Conservation (phyloP, 192 early-diverging fungal species). For the Gonapodya sp. region DNA sequence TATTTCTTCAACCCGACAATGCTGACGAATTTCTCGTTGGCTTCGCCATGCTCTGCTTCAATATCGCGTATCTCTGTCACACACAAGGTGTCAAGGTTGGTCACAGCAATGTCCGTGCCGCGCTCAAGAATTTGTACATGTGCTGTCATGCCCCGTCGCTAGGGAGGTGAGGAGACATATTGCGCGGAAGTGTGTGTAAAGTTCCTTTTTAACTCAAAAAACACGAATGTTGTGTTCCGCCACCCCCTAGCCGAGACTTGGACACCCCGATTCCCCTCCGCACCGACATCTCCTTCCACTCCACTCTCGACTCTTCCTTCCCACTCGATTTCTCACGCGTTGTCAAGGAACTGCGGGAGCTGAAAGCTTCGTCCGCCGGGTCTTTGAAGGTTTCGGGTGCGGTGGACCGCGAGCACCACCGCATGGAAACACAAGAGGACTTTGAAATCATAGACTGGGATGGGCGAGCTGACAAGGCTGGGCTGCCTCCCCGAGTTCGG, state of each 20-base stretch:
- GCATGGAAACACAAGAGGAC: background rate
- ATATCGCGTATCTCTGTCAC: background rate
- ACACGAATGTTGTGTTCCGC: background rate
- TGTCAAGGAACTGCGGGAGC: background rate
- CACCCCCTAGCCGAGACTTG: background rate
- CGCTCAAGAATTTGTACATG: background rate
- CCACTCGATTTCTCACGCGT: background rate
- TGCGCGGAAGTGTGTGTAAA: too few relatives aligned
- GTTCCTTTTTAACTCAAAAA: background rate
- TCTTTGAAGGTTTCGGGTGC: background rate
- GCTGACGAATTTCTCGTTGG: background rate
- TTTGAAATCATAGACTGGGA: background rate
- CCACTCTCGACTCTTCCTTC: conserved; percentile 3
- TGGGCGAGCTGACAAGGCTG: background rate
- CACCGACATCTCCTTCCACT: conserved; percentile 4
- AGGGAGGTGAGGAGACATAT: background rate
- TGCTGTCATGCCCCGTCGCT: background rate
- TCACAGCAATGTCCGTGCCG: background rate
- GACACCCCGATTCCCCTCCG: background rate
- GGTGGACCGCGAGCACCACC: background rate
- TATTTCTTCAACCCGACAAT: background rate
- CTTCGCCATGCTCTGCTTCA: conserved; percentile 7
- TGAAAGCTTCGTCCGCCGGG: background rate
- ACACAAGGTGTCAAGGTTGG: background rate
- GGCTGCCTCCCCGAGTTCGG: too few relatives aligned